A percentile compares a stretch with the other conserved stretches of the same genome.
phyloP scores from a whole-genome alignment of 2,329 filamentous ascomycete genomes.

The Cladosporium colombiae region DNA sequence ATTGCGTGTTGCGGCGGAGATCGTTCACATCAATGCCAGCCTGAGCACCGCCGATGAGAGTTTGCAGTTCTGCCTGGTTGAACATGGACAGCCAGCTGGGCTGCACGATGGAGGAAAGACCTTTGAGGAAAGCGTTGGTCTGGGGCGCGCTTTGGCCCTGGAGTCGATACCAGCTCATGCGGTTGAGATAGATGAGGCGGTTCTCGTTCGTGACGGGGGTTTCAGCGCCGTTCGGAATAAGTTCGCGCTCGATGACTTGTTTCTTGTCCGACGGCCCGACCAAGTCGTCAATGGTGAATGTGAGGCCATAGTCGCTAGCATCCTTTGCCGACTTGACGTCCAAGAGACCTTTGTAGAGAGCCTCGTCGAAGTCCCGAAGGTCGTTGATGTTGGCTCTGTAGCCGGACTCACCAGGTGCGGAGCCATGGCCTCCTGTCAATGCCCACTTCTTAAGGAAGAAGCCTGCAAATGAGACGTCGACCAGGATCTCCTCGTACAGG shows the following conservation, averaged over 20 bases:
- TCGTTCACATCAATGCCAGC: conserved; percentile 86
- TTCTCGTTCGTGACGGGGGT: conserved; percentile 87
- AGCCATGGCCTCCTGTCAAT: conserved; percentile 64
- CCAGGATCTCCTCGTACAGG: conserved; percentile 92
- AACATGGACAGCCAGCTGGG: conserved; percentile 97
- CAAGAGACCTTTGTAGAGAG: conserved; percentile 81
- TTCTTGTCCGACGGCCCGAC: conserved; percentile 47
- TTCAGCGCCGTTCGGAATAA: conserved; percentile 75
- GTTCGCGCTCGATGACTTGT: conserved; percentile 68
- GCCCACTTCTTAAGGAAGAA: conserved; percentile 98
- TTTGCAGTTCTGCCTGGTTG: conserved; percentile 92
- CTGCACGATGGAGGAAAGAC: conserved; percentile 83
- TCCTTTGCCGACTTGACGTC: conserved; percentile 83
- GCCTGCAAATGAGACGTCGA: conserved; percentile 88
- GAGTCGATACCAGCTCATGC: conserved; percentile 84
- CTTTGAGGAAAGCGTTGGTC: conserved; percentile 82
- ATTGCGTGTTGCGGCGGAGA: conserved; percentile 77
- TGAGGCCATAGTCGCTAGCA: conserved; percentile 72
- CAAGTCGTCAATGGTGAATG: conserved; percentile 84
- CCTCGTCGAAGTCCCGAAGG: conserved; percentile 85
- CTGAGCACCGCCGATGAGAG: conserved; percentile 79
- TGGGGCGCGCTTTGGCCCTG: conserved; percentile 77
- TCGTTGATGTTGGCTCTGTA: conserved; percentile 96
- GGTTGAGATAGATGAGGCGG: conserved; percentile 88
- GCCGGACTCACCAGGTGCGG: conserved; percentile 65